Percentiles rank a stretch among this genome's conserved stretches.
These are phyloP conservation scores for Cladorrhinum sp. DNA, from an alignment of 2,329 filamentous ascomycete species.

Conservation along the genomic window DNA sequence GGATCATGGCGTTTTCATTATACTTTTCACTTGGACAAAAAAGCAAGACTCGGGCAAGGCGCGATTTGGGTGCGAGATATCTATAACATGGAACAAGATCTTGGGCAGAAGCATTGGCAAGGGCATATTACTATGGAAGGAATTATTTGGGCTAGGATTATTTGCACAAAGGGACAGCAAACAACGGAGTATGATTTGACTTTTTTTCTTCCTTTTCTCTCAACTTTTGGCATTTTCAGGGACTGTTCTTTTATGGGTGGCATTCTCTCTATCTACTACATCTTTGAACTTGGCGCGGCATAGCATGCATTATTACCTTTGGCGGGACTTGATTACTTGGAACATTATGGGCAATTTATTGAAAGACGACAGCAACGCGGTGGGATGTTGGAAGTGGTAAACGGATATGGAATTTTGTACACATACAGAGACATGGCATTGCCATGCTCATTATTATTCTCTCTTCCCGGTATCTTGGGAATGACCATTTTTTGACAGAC, in stretches of 20 bases:
- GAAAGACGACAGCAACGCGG: no score
- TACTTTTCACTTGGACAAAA: neutral
- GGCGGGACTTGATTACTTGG: neutral
- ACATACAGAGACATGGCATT: no score
- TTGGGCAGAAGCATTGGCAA: neutral
- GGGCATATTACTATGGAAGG: neutral
- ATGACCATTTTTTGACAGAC: no score
- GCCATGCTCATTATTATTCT: no score
- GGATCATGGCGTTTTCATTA: neutral
- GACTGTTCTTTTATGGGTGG: neutral
- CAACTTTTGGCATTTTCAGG: conserved; percentile 3
- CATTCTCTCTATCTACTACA: neutral
- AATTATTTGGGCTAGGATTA: neutral
- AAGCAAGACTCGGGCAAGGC: neutral
- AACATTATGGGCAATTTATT: neutral
- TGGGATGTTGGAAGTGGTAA: no score
- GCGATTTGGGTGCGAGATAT: neutral
- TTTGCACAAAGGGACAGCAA: neutral
- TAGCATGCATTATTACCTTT: neutral
- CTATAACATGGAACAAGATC: neutral
- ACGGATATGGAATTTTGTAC: no score
- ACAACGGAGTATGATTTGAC: neutral
- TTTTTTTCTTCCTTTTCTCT: neutral
- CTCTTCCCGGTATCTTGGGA: no score
- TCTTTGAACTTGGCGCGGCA: neutral